A percentile compares a stretch with the other conserved stretches of the same genome.
Conservation (phyloP, 208 protist species). For the Zelonia costaricensis region DNA sequence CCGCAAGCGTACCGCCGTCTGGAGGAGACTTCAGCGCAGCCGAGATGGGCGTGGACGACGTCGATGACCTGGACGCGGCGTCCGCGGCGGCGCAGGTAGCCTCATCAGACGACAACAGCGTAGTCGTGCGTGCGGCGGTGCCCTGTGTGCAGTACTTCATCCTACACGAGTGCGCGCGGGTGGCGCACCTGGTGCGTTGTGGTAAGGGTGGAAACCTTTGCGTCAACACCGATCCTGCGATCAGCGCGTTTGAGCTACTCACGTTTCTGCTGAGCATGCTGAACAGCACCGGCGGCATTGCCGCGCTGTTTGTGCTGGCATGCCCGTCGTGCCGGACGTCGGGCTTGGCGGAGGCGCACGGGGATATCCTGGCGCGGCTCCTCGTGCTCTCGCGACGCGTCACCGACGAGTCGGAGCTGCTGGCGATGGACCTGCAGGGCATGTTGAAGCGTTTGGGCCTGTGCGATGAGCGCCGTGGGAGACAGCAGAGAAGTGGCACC, state of each 20-base stretch:
- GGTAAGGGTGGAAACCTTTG: constrained; percentile 13
- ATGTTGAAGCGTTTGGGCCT: constrained; percentile 11
- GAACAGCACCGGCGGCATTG: constrained; percentile 1
- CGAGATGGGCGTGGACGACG: too few species aligned
- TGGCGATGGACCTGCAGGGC: background rate
- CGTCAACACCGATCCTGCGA: constrained; percentile 13
- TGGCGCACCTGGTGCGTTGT: constrained; percentile 24
- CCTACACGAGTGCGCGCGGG: constrained; percentile 32
- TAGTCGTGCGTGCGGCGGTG: constrained; percentile 11
- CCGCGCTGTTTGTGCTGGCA: constrained; percentile 25
- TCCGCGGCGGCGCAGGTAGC: background rate
- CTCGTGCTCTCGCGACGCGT: constrained; percentile 24
- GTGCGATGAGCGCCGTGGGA: constrained; percentile 6
- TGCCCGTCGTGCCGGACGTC: constrained; percentile 37
- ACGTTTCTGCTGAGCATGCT: constrained; percentile 22
- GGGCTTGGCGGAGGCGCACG: constrained; percentile 3
- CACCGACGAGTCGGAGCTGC: constrained; percentile 8
- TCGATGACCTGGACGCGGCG: too few species aligned
- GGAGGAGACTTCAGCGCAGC: background rate
- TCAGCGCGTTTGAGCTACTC: constrained; percentile 18
- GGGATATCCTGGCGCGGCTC: constrained; percentile 10
- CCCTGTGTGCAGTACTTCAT: constrained; percentile 42
- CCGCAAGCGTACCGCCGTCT: background rate
- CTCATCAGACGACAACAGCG: background rate
- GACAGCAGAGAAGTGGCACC: too few species aligned